Evolutionary conservation across 1,284 basidiomycete species (phyloP), one percentile per base, ranked within the genome.

Genomic region (Xanthoconium separans): DNA sequence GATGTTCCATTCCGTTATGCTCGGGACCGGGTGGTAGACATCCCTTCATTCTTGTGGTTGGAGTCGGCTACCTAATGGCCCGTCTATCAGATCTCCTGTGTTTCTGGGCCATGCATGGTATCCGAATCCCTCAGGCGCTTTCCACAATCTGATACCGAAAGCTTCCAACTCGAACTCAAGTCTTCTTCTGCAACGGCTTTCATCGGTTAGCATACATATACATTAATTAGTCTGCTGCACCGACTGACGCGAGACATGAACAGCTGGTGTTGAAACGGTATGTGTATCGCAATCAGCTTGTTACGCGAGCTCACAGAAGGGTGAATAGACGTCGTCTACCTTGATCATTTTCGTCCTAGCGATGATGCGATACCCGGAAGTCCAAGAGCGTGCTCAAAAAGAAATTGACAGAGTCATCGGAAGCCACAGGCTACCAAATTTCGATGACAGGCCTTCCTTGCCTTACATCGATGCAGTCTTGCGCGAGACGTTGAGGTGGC

Each of bases 381-480:
- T 67, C 6, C 75, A 75, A 52, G 58, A 61, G 31, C 66, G 64
- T 30, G 75, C 73, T 4, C 77, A 77, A 47, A 65, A 62, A 44
- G 77, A 80, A 54, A 65, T 81, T 4, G 76, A 79, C 42, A 50
- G 60, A 1, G 66, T 75, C 11, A 44, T 77, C 24, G 77, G 76
- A 27, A 51, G 50, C 2, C 61, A 69, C 5, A 65, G 75, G 22
- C 61, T 80, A 4, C 80, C 80, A 0, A 63, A 63, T 6, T 75
- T 78, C 30, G 63, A 61, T 13, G 80, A 81, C 51, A 60, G 72
- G 39, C 40, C 65, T 2, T 58, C 54, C 1, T 61, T 81, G 29
- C 74, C 75, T 10, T 80, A 77, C 48, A 50, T 76, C 5, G 65
- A 68, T 4, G 73, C 72, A 2, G 42, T 77, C 18, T 56, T 80